A percentile compares a stretch with the other conserved stretches of the same genome.
phyloP scores from a whole-genome alignment of 345 rosid genomes.

The Rhodomyrtus tomentosa region DNA sequence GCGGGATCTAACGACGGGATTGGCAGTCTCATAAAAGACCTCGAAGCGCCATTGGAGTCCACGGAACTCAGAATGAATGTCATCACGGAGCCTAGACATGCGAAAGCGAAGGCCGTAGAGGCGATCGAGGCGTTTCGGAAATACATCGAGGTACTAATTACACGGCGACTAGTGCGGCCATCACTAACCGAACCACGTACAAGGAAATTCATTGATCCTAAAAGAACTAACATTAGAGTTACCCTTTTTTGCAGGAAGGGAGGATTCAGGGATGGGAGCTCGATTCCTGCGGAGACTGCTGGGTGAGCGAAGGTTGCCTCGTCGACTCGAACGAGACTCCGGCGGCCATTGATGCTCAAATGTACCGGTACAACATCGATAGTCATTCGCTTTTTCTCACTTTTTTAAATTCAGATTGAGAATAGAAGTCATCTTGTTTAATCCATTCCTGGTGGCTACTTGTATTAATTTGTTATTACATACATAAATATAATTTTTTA shows the following conservation, averaged over 20 bases:
- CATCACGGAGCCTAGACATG: conserved; percentile 53
- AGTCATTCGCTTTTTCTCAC: not conserved
- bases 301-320: conserved; percentile 91
- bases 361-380: conserved; percentile 50
- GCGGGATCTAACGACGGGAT: conserved; percentile 56
- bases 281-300: conserved; percentile 84
- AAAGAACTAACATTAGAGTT: not conserved
- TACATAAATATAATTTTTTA: not conserved
- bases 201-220: not conserved
- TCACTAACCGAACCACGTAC: not conserved
- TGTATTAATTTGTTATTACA: not conserved
- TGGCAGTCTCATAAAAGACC: conserved; percentile 63
- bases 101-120: conserved; percentile 57
- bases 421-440: not conserved
- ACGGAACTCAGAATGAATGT: conserved; percentile 66
- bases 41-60: conserved; percentile 62
- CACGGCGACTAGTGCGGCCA: not conserved
- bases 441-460: not conserved
- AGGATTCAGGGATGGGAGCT: conserved; percentile 67
- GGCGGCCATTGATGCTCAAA: conserved; percentile 67
- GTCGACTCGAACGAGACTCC: conserved; percentile 69
- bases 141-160: conserved; percentile 42
- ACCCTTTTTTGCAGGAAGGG: conserved; percentile 35
- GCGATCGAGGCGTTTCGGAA: conserved; percentile 65
- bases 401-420: not conserved